Evolutionary conservation across 192 early-diverging fungal genomes (phyloP).

Genomic region (Mortierella antarctica): DNA sequence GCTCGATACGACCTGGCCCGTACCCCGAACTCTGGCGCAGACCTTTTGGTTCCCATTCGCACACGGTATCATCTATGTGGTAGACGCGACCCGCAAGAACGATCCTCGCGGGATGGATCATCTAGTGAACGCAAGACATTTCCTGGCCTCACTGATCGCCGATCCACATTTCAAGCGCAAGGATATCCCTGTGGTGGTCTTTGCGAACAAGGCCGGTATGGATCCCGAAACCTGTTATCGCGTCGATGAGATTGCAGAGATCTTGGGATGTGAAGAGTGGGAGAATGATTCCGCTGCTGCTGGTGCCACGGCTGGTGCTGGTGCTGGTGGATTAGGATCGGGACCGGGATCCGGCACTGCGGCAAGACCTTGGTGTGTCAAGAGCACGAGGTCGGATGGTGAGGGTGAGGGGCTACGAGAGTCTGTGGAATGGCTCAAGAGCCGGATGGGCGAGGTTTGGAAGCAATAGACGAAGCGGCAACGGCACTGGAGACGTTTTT

Average conservation of each 20-base stretch:
- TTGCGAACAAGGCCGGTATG: conserved; percentile 49
- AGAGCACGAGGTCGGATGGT: conserved; percentile 42
- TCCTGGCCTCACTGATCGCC: conserved; percentile 21
- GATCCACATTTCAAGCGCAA: conserved; percentile 28
- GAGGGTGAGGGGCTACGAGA: conserved; percentile 38
- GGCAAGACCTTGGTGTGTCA: conserved; percentile 46
- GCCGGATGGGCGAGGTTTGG: conserved; percentile 47
- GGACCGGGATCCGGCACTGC: background rate
- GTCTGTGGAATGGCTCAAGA: conserved; percentile 50
- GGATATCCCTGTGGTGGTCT: conserved; percentile 46
- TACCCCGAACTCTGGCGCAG: conserved; percentile 36
- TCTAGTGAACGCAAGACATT: conserved; percentile 39
- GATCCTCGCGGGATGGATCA: conserved; percentile 49
- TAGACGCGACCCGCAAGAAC: conserved; percentile 50
- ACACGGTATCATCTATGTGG: conserved; percentile 47
- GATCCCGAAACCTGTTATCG: conserved; percentile 47
- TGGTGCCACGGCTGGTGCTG: background rate
- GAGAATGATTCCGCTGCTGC: background rate
- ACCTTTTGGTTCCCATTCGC: conserved; percentile 49
- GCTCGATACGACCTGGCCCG: conserved; percentile 50
- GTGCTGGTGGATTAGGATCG: background rate
- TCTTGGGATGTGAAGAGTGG: conserved; percentile 51
- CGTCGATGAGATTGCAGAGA: conserved; percentile 51
- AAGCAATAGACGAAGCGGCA: background rate
- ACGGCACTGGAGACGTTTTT: background rate